phyloP scores from a whole-genome alignment of 2,329 filamentous ascomycete species.

The Fusarium abutilonis region DNA sequence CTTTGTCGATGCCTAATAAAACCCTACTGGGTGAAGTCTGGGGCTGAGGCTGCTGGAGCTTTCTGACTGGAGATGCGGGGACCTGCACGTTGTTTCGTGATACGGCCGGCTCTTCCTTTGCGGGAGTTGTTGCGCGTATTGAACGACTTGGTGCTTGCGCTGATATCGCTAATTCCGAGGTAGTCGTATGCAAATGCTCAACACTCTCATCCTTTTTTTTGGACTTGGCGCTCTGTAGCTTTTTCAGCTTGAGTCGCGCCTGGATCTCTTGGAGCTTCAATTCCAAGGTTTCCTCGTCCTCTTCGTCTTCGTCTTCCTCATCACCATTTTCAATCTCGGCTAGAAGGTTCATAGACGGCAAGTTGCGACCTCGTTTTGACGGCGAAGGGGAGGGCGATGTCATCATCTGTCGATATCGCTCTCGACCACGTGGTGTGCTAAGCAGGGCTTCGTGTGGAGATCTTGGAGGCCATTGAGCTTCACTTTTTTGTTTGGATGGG shows the following conservation, averaged over 20 bases:
- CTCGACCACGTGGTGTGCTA: slow-evolving; percentile 80
- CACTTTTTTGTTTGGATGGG: slow-evolving; percentile 54
- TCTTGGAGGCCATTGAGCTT: slow-evolving; percentile 72
- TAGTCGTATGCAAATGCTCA: slow-evolving; percentile 28
- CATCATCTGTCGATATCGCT: slow-evolving; percentile 74
- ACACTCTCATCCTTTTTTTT: slow-evolving; percentile 38
- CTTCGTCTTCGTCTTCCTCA: slow-evolving; percentile 67
- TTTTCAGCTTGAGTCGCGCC: slow-evolving; percentile 86
- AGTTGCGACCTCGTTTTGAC: slow-evolving; percentile 42
- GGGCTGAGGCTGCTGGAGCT: slow-evolving; percentile 60
- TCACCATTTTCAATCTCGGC: slow-evolving; percentile 56
- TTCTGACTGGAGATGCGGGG: slow-evolving; percentile 76
- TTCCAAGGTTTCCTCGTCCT: slow-evolving; percentile 90
- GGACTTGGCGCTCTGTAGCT: slow-evolving; percentile 70
- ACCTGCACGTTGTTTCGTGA: slow-evolving; percentile 70
- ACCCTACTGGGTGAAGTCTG: slow-evolving; percentile 82
- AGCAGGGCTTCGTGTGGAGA: slow-evolving; percentile 72
- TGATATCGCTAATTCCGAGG: slow-evolving; percentile 42
- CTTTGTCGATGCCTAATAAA: slow-evolving; percentile 89
- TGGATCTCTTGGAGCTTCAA: slow-evolving; percentile 89
- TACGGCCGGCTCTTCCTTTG: slow-evolving; percentile 35
- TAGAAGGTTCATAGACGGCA: slow-evolving; percentile 48
- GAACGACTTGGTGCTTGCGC: slow-evolving; percentile 31
- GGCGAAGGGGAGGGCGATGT: slow-evolving; percentile 76
- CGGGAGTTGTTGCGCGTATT: slow-evolving; percentile 44